Base-by-base conservation (phyloP, 192 early-diverging fungal genomes). In the Spizellomyces sp. region DNA sequence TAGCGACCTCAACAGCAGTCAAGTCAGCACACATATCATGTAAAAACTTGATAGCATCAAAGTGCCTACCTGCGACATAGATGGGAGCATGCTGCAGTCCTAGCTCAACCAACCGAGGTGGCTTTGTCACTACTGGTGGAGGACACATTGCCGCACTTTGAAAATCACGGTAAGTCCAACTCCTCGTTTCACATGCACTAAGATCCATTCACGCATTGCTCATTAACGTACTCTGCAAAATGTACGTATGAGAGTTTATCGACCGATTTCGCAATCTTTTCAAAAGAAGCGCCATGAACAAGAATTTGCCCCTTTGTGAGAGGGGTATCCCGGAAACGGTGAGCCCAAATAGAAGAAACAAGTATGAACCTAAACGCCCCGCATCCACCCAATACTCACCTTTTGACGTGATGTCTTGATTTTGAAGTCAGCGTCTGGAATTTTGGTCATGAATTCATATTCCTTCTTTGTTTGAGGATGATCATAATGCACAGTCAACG, bases 401-500 rank as follows among this genome's bases (percentile, higher is more conserved):
- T 87, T 87, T 66, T 82, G 75, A 5, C 87, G 66, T 27, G 79
- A 75, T 45, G 74, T 81, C 57, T 84, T 80, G 50, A 90, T 76
- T 9, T 79, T 76, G 42, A 92, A 62, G 4, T 81, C 76, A 9
- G 87, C 84, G 9, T 86, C 80, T 15, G 84, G 79, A 55, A 88
- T 80, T 9, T 63, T 75, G 12, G 84, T 82, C 58, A 92, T 78
- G 56, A 90, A 91, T 21, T 82, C 70, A 67, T 87, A 90, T 45
- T 91, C 91, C 6, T 74, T 72, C 17, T 76, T 77, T 0, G 88
- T 83, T 42, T 82, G 81, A 0, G 66, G 68, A 60, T 92, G 89
- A 9, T 79, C 77, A 12, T 87, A 77, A 0, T 80, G 76, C 4
- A 89, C 69, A 8, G 75, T 83, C 58, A 90, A 77, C 45, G 73